Percentiles rank a stretch among this genome's conserved stretches.
Conservation (phyloP, 163 green algal genomes). For the Picocystis sp. region DNA sequence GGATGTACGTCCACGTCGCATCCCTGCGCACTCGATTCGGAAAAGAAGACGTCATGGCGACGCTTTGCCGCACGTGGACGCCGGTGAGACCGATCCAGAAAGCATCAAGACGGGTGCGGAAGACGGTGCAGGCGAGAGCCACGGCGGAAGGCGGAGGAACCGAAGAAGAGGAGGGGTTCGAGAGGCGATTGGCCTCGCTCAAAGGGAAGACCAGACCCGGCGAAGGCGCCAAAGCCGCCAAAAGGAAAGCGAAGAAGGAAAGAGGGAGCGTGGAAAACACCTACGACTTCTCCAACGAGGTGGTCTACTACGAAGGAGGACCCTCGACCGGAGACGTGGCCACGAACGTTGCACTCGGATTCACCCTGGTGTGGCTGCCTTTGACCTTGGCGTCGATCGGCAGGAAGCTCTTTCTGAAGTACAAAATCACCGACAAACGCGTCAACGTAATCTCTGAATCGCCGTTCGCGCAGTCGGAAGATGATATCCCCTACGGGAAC, state of each 20-base stretch:
- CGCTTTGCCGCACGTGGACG: too few relatives aligned
- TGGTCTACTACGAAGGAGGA: conserved; percentile 37
- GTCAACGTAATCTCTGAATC: conserved; percentile 57
- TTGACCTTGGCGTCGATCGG: conserved; percentile 64
- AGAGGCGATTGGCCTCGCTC: conserved; percentile 34
- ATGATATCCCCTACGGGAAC: conserved; percentile 64
- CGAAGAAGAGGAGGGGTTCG: conserved; percentile 34
- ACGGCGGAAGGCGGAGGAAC: too few relatives aligned
- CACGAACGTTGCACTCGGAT: conserved; percentile 64
- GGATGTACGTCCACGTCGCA: too few relatives aligned
- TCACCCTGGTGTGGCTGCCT: conserved; percentile 77
- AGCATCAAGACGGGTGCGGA: too few relatives aligned
- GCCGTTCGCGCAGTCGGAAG: conserved; percentile 30
- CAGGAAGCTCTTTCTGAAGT: conserved; percentile 67
- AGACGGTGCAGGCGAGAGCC: too few relatives aligned
- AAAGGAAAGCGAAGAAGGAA: conserved; percentile 24
- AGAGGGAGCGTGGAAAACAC: conserved; percentile 9
- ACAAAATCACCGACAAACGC: conserved; percentile 78
- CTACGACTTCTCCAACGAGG: conserved; percentile 39
- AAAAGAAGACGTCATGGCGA: too few relatives aligned
- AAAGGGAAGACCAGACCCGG: conserved; percentile 30
- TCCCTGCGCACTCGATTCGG: too few relatives aligned
- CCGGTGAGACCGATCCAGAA: too few relatives aligned
- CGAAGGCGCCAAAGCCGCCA: conserved; percentile 3
- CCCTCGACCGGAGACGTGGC: conserved; percentile 44